Evolutionary conservation across 345 rosid genomes (phyloP), one percentile per base, ranked within the genome.

Genomic region (Pugionium dolabratum): DNA sequence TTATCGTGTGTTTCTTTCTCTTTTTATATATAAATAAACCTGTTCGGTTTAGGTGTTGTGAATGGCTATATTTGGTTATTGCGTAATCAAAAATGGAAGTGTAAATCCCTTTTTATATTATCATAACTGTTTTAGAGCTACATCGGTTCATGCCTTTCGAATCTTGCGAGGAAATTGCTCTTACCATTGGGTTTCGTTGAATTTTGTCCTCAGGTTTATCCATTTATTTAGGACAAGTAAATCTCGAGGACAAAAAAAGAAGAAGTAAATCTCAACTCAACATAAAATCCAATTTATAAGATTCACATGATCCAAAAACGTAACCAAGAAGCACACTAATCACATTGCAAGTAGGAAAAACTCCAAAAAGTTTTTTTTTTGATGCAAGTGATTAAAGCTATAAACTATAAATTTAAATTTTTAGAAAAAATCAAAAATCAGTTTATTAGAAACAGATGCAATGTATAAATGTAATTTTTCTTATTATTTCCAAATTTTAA

Each of bases 271-370:
- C 32, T 33, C 26, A n/a, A 64, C 40, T 41, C 7, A 5, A 6
- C 40, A 31, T 33, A 5, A 8, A 18, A 4, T 28, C 5, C 9
- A 18, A 30, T 39, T 1, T 8, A 33, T 25, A 9, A 46, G 52
- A 71, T 64, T 72, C 76, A 50, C 71, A 50, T 72, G 76, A 72
- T 72, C 66, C 76, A 56, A 72, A 72, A 63, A 57, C 40, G 46
- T 27, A 49, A 39, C 27, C 29, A 40, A 49, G 54, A 62, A 42
- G 35, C 59, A 71, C 59, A 71, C 59, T 33, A 33, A 64, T 49
- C 70, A 56, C 30, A 56, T 64, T 42, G 59, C 39, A 64, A 35
- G 47, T 34, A 2, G 70, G 34, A 18, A 49, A 40, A 41, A 8
- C 2, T 9, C 36, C 30, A 35, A 54, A 70, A 70, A 52, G 67